Conservation (phyloP, 495 filamentous ascomycete species). For the Jackrogersella multiformis region DNA sequence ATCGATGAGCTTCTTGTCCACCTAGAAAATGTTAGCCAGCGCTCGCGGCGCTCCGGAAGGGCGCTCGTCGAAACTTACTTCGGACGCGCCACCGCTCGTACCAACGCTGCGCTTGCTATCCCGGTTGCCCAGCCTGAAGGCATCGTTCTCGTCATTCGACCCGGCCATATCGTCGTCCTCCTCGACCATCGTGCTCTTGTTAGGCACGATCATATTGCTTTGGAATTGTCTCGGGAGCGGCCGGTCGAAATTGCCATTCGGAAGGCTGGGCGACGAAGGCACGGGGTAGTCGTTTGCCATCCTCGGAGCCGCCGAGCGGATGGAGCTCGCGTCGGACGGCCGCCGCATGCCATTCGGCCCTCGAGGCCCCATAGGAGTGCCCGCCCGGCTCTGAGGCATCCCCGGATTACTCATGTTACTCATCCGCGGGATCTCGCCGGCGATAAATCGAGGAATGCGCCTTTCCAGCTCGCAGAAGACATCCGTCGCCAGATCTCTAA, state of each 20-base stretch:
- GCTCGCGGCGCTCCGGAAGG: not conserved
- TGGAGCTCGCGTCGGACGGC: slow-evolving; percentile 65
- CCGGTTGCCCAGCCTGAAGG: slow-evolving; percentile 51
- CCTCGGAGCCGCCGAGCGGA: slow-evolving; percentile 50
- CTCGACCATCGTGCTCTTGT: slow-evolving; percentile 98
- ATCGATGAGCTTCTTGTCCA: slow-evolving; percentile 74
- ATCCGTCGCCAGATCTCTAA: slow-evolving; percentile 91
- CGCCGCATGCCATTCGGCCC: slow-evolving; percentile 55
- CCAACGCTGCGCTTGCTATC: slow-evolving; percentile 67
- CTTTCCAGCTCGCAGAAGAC: slow-evolving; percentile 95
- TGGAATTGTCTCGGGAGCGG: slow-evolving; percentile 91
- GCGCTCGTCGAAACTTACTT: slow-evolving; percentile 50
- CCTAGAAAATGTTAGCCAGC: slow-evolving; percentile 47
- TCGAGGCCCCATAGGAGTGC: slow-evolving; percentile 64
- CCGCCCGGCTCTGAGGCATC: slow-evolving; percentile 61
- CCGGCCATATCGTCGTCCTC: slow-evolving; percentile 79
- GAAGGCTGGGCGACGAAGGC: slow-evolving; percentile 53
- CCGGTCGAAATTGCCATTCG: slow-evolving; percentile 55
- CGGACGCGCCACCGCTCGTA: slow-evolving; percentile 54
- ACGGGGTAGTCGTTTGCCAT: slow-evolving; percentile 56
- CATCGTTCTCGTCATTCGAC: slow-evolving; percentile 63
- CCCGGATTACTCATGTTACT: slow-evolving; percentile 79
- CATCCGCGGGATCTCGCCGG: slow-evolving; percentile 69
- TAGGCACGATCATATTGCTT: slow-evolving; percentile 94
- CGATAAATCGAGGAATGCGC: slow-evolving; percentile 83